Base-by-base conservation (phyloP, 2,329 filamentous ascomycete species). In the Aspergillus sp. region DNA sequence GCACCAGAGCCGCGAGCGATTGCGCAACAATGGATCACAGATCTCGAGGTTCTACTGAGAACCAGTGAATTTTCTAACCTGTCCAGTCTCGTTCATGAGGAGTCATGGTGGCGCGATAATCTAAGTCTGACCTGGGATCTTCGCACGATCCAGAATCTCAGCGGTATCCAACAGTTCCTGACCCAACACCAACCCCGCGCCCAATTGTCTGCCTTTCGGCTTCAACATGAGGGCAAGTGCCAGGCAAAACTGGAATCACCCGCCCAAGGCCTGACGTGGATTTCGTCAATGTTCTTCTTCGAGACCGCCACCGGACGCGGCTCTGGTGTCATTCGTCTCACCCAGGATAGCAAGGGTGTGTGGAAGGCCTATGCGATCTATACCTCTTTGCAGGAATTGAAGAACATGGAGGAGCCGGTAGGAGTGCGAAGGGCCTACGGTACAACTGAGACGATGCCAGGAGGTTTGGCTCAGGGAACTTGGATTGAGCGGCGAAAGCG, bases 71-170 rank as follows among this genome's bases (percentile, higher is more conserved):
- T 59, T 13, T 52, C 68, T 13, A 59, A 66, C 3, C 54, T 74
- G 11, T 31, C 61, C 25, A 34, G 57, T 1, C 64, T 79, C 6
- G 76, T 80, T 52, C 74, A 78, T 15, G 46, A 66, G 19, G 76
- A 77, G n/a, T 77, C 77, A 9, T 79, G 76, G 73, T 79, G 77
- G 75, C 73, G 77, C 4, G 77, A 80, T 34, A 75, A 76, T 65
- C 66, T 79, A n/a, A 72, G 72, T 7, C 63, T 80, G 13, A 73
- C 75, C 46, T 79, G 77, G 77, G 74, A 79, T 43, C 70, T 78
- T 54, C 77, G 72, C 19, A 76, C 76, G 5, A 65, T 78, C 23
- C 70, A 73, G 38, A 70, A 68, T 3, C 68, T 68, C n/a, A 53
- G 65, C 1, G 69, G 70, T 6, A 78, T 79, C 23, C 62, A 69